A percentile compares a stretch with the other conserved stretches of the same genome.
phyloP scores from a whole-genome alignment of 495 filamentous ascomycete species.

The Aspergillus steynii region DNA sequence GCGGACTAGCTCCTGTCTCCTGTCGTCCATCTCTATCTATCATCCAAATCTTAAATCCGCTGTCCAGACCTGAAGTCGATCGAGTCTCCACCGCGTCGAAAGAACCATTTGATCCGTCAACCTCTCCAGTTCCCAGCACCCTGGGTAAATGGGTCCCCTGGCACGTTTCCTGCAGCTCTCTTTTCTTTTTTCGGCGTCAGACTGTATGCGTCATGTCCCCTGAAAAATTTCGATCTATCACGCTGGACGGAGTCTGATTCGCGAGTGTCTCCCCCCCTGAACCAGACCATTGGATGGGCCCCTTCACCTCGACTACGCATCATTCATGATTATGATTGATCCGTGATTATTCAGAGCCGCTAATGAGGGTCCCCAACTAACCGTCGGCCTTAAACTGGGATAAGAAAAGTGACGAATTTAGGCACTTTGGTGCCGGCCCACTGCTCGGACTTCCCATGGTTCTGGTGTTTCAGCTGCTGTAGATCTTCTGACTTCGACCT shows the following conservation, averaged over 20 bases:
- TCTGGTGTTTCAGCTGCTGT: not conserved
- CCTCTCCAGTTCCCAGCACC: not conserved
- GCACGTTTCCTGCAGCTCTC: not conserved
- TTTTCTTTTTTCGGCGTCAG: not conserved
- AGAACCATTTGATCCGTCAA: not conserved
- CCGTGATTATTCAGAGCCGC: not conserved
- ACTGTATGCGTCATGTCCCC: too few relatives aligned
- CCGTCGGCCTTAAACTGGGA: not conserved
- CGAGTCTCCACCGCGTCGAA: not conserved
- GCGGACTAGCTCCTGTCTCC: too few relatives aligned
- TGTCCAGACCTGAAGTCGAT: not conserved
- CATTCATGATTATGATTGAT: too few relatives aligned
- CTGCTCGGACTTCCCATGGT: not conserved
- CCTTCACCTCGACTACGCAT: not conserved
- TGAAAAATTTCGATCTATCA: not conserved
- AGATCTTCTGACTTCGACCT: not conserved
- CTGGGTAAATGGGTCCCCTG: not conserved
- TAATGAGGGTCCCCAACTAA: not conserved
- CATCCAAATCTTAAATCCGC: too few relatives aligned
- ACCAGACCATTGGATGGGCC: not conserved
- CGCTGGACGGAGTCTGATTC: not conserved
- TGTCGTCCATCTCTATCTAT: too few relatives aligned
- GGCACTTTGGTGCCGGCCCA: not conserved
- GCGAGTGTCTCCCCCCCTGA: not conserved
- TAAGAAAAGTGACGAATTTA: not conserved